Percentiles rank a stretch among this genome's conserved stretches.
Evolutionary conservation across 345 rosid genomes (phyloP).

Genomic region (Moricandia moricandioides): DNA sequence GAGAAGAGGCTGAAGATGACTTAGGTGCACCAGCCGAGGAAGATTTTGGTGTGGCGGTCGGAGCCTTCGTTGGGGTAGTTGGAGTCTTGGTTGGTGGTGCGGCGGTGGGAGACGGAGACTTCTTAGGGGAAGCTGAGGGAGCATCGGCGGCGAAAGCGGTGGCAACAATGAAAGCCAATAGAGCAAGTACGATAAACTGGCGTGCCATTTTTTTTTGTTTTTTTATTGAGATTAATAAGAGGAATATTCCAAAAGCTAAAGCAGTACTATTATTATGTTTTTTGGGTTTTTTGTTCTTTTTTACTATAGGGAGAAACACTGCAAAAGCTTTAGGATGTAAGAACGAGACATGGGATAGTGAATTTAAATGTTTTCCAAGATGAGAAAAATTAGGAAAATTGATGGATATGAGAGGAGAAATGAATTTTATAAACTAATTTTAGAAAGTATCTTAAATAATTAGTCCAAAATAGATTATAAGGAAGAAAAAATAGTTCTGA

Average conservation of each 20-base stretch:
- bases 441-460: background rate
- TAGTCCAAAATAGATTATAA: background rate
- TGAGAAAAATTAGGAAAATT: constrained; percentile 22
- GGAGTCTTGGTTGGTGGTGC: constrained; percentile 34
- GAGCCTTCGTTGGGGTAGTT: constrained; percentile 18
- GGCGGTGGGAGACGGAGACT: constrained; percentile 30
- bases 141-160: constrained; percentile 39
- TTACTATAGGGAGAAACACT: constrained; percentile 3
- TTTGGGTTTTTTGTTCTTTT: background rate
- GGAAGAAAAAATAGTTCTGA: background rate
- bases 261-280: constrained; percentile 13
- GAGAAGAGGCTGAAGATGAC: constrained; percentile 21
- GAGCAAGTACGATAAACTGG: constrained; percentile 24
- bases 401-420: constrained; percentile 22
- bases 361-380: constrained; percentile 23
- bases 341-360: background rate
- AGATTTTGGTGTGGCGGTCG: constrained; percentile 30
- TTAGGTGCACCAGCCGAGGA: constrained; percentile 27
- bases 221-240: constrained; percentile 18
- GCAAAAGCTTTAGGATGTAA: constrained; percentile 31
- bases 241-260: constrained; percentile 30
- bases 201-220: constrained; percentile 31
- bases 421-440: constrained; percentile 4
- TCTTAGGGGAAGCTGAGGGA: constrained; percentile 36
- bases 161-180: constrained; percentile 36